phyloP scores from a whole-genome alignment of 495 filamentous ascomycete genomes.

The Astrothelium subdiscretum region DNA sequence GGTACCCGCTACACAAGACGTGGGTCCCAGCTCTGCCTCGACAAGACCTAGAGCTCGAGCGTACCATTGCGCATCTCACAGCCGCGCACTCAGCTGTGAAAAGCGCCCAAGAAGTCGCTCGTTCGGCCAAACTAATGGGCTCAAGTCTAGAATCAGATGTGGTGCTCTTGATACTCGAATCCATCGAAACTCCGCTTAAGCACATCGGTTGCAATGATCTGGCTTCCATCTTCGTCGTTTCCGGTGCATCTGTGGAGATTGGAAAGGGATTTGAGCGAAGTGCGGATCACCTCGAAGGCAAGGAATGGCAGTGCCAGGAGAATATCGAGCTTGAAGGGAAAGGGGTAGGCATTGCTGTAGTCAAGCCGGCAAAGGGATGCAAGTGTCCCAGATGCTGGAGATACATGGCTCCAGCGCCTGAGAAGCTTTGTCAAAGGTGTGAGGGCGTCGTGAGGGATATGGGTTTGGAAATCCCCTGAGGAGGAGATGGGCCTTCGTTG shows the following conservation, averaged over 20 bases:
- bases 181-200: constrained; percentile 11
- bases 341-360: constrained; percentile 33
- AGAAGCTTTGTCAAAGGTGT: constrained; percentile 62
- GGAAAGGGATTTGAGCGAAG: constrained; percentile 10
- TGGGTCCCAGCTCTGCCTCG: neutral
- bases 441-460: constrained; percentile 37
- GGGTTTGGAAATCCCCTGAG: neutral
- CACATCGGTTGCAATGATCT: constrained; percentile 42
- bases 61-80: constrained; percentile 21
- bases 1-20: neutral
- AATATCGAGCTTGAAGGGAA: constrained; percentile 36
- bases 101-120: constrained; percentile 53
- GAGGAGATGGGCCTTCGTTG: too few relatives aligned
- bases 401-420: constrained; percentile 49
- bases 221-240: constrained; percentile 65
- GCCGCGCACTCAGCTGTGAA: constrained; percentile 45
- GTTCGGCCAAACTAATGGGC: constrained; percentile 53
- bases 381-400: constrained; percentile 90
- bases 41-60: constrained; percentile 29
- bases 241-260: constrained; percentile 41
- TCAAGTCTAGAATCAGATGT: constrained; percentile 64
- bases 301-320: constrained; percentile 18
- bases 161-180: constrained; percentile 24
- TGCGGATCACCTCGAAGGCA: neutral
- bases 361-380: constrained; percentile 50